Percentiles rank a stretch among this genome's conserved stretches.
Evolutionary conservation across 257 asterid species (phyloP).

Genomic region (Penstemon newberryi): DNA sequence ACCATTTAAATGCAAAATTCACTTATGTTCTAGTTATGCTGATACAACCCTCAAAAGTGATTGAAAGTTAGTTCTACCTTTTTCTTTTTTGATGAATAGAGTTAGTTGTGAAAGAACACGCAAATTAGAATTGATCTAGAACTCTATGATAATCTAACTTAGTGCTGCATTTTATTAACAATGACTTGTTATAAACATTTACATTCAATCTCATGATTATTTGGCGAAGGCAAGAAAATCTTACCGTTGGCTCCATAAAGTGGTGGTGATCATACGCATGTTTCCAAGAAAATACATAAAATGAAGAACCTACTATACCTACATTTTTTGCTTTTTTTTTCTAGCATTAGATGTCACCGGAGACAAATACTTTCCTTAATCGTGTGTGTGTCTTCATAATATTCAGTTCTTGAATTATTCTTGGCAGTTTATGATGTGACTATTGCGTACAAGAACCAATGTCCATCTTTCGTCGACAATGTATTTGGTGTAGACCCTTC

Average conservation of each 20-base stretch:
- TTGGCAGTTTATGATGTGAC: constrained; percentile 86
- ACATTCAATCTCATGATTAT: neutral
- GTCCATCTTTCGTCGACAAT: constrained; percentile 91
- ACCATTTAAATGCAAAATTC: neutral
- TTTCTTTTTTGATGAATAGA: neutral
- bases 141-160: too few species aligned
- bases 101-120: too few species aligned
- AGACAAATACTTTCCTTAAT: neutral
- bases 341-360: neutral
- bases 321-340: neutral
- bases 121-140: too few species aligned
- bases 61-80: too few species aligned
- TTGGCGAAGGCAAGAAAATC: too few species aligned
- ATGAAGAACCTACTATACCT: neutral
- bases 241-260: too few species aligned
- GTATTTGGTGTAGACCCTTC: constrained; percentile 91
- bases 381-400: constrained; percentile 9
- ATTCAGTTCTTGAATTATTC: constrained; percentile 10
- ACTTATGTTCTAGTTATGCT: constrained; percentile 9
- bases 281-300: neutral
- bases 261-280: neutral
- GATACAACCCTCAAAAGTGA: neutral
- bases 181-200: neutral
- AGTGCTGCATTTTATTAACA: too few species aligned
- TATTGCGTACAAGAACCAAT: constrained; percentile 73